Evolutionary conservation across 2,329 filamentous ascomycete species (phyloP).

Genomic region (Lithohypha guttulata): DNA sequence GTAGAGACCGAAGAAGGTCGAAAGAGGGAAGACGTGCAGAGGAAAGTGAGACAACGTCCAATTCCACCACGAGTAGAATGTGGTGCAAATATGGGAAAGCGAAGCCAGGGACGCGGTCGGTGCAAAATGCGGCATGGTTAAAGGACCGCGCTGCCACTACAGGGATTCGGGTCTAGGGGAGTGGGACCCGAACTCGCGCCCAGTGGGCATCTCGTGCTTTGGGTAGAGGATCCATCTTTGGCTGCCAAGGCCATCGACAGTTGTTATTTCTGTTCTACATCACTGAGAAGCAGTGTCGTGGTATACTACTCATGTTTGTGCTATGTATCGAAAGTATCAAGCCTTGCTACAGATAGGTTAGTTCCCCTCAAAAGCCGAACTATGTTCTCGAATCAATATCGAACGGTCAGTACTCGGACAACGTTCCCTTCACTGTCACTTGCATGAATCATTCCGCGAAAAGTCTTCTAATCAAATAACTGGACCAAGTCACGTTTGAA

Average conservation of each 20-base stretch:
- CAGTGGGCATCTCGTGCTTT: conserved; percentile 1
- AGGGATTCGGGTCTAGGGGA: neutral
- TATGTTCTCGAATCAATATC: conserved; percentile 5
- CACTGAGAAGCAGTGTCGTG: too few species aligned
- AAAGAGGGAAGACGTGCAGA: conserved; percentile 3
- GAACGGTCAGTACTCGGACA: neutral
- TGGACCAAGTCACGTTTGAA: conserved; percentile 1
- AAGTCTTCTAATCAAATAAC: conserved; percentile 2
- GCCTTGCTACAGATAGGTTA: neutral
- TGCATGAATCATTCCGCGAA: too few species aligned
- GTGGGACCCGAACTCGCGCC: conserved; percentile 6
- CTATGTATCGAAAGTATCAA: too few species aligned
- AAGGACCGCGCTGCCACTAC: conserved; percentile 5
- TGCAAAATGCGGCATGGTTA: conserved; percentile 5
- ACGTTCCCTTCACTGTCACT: too few species aligned
- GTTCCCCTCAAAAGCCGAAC: neutral
- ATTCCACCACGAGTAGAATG: neutral
- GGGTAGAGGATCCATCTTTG: too few species aligned
- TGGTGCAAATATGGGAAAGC: conserved; percentile 2
- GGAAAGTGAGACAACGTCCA: conserved; percentile 10
- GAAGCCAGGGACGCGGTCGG: neutral
- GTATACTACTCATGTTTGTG: too few species aligned
- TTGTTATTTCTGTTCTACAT: too few species aligned
- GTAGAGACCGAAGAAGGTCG: neutral
- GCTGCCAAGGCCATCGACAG: too few species aligned